phyloP scores from a whole-genome alignment of 2,329 filamentous ascomycete species.

The Tolypocladium cylindrosporum region DNA sequence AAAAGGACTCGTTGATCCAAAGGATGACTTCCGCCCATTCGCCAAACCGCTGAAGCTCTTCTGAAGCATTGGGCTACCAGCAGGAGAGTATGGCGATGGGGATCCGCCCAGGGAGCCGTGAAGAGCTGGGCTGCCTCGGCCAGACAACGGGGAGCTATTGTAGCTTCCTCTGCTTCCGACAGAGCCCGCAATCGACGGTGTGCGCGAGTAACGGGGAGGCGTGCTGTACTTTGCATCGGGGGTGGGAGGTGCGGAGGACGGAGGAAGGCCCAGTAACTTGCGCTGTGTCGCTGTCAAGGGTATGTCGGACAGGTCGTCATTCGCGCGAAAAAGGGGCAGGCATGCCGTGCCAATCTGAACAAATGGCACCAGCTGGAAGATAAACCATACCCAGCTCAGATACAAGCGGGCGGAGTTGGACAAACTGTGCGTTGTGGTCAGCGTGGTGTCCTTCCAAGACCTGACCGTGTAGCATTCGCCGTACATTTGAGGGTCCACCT shows the following conservation, averaged over 20 bases:
- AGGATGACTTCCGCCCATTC: slow-evolving; percentile 48
- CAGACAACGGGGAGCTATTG: slow-evolving; percentile 48
- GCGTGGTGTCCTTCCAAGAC: neutral
- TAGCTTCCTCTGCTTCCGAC: slow-evolving; percentile 49
- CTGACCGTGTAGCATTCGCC: slow-evolving; percentile 8
- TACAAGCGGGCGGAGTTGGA: slow-evolving; percentile 22
- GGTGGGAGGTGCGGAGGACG: slow-evolving; percentile 51
- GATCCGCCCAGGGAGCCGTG: slow-evolving; percentile 20
- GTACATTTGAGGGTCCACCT: slow-evolving; percentile 28
- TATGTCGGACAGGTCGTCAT: slow-evolving; percentile 79
- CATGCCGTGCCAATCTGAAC: slow-evolving; percentile 64
- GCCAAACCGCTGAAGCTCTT: slow-evolving; percentile 48
- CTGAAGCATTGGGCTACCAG: slow-evolving; percentile 50
- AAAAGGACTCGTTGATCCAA: slow-evolving; percentile 47
- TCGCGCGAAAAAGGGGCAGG: slow-evolving; percentile 59
- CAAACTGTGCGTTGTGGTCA: slow-evolving; percentile 15
- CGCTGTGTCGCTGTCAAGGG: slow-evolving; percentile 71
- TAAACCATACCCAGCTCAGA: slow-evolving; percentile 33
- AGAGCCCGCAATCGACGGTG: slow-evolving; percentile 54
- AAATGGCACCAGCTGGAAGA: slow-evolving; percentile 46
- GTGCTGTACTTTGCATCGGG: slow-evolving; percentile 66
- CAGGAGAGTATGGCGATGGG: slow-evolving; percentile 36
- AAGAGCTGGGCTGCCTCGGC: slow-evolving; percentile 38
- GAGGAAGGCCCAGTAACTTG: slow-evolving; percentile 69
- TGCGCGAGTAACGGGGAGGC: slow-evolving; percentile 76